Conservation (phyloP, 805 yeast genomes). For the Candida krabiensis region DNA sequence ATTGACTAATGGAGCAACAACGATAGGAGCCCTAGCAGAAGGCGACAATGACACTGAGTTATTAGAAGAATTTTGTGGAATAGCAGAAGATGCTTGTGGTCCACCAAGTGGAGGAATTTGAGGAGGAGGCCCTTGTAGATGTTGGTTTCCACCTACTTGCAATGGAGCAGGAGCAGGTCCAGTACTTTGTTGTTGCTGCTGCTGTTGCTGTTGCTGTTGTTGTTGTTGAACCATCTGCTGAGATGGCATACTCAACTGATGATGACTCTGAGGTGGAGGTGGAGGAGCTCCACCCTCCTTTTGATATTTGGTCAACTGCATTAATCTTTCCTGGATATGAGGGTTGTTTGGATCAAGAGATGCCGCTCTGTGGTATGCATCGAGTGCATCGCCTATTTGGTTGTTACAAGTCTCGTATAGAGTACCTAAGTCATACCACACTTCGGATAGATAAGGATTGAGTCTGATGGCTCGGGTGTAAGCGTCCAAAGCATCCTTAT, state of each 20-base stretch:
- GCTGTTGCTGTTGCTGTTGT: constrained; percentile 35
- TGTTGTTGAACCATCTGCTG: constrained; percentile 39
- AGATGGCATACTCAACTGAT: constrained; percentile 41
- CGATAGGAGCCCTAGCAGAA: constrained; percentile 1
- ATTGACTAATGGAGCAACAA: background rate
- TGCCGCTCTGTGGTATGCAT: constrained; percentile 96
- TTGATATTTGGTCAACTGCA: constrained; percentile 74
- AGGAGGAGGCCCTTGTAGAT: constrained; percentile 25
- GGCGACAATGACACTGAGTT: constrained; percentile 5
- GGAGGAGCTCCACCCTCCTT: constrained; percentile 63
- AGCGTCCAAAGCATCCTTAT: constrained; percentile 95
- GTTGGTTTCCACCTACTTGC: constrained; percentile 29
- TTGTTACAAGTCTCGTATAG: constrained; percentile 96
- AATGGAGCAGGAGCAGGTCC: constrained; percentile 31
- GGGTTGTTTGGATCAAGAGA: constrained; percentile 92
- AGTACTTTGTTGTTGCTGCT: constrained; percentile 30
- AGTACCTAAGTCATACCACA: constrained; percentile 98
- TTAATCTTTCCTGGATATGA: constrained; percentile 90
- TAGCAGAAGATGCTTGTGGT: background rate
- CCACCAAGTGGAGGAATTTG: constrained; percentile 23
- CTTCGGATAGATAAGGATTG: constrained; percentile 95
- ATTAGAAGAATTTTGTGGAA: constrained; percentile 3
- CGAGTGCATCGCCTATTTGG: constrained; percentile 91
- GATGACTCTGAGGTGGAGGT: constrained; percentile 59
- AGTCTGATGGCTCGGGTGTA: constrained; percentile 94